Evolutionary conservation across 1,284 basidiomycete species (phyloP), one percentile per base, ranked within the genome.

Genomic region (Crucibulum parvulum): DNA sequence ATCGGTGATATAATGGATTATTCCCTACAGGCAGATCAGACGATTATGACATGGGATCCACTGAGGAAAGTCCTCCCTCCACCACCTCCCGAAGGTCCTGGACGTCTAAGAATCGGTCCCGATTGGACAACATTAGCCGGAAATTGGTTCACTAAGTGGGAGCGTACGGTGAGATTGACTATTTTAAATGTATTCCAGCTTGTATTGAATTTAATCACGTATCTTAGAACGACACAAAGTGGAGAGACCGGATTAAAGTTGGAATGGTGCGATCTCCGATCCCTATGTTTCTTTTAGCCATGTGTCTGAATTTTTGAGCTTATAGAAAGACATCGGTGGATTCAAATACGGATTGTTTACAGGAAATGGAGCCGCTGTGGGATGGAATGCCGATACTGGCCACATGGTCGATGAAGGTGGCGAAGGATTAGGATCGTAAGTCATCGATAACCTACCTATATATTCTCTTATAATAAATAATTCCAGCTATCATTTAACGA

Each of bases 121-220:
- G 80, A 81, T 60, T 81, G 80, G 79, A 76, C 73, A 0, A 71
- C 78, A 0, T 62, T 81, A 37, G 78, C 76, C 5, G 78, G 78
- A 5, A 80, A 80, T 57, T 81, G 80, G 80, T 81, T 79, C 57
- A 76, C 74, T 9, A 77, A 80, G 63, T 81, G 79, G 79, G 79
- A 81, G 59, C 63, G 80, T 31, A 80, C 78, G 36, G 75, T 77
- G 52, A 52, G 70, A 62, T 11, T 31, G 31, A 31, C 31, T 31
- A 31, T 31, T 5, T 3, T 5, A 31, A 31, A 31, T 31, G 31
- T 31, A 5, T 31, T 31, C 31, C 31, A 31, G 10, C 34, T 10
- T 38, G 51, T n/a, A 34, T 45, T 24, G 2, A 18, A 37, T 4
- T 38, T 45, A 13, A 39, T 10, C 39, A 15, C 24, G 6, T 50